A percentile compares a stretch with the other conserved stretches of the same genome.
Conservation (phyloP, 345 rosid species). For the Schrenkiella parvula region DNA sequence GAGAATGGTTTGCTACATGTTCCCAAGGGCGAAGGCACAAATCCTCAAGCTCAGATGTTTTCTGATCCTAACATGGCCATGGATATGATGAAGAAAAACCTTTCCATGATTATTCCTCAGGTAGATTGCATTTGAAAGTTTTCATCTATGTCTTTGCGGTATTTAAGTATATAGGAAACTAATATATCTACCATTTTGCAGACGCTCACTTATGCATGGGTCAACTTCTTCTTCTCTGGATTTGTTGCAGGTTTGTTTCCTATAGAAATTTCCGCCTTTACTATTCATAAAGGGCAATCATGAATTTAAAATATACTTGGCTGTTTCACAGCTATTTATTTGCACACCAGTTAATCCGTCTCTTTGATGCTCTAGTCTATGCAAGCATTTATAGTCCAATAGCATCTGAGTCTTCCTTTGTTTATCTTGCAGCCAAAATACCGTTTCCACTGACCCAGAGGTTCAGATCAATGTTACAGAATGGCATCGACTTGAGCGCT, state of each 20-base stretch:
- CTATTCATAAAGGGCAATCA: neutral
- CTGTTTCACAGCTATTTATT: neutral
- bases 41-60: slow-evolving; percentile 97
- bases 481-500: slow-evolving; percentile 97
- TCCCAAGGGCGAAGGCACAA: slow-evolving; percentile 77
- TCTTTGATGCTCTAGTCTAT: neutral
- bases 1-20: slow-evolving; percentile 88
- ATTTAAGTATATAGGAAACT: slow-evolving; percentile 8
- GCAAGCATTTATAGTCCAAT: neutral
- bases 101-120: slow-evolving; percentile 99
- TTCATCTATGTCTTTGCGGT: neutral
- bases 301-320: neutral
- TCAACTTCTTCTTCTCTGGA: slow-evolving; percentile 99
- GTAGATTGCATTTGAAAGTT: slow-evolving; percentile 30
- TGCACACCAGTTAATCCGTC: neutral
- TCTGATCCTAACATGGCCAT: slow-evolving; percentile 99
- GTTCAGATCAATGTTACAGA: slow-evolving; percentile 97
- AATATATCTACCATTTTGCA: slow-evolving; percentile 38
- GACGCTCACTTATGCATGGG: slow-evolving; percentile 99
- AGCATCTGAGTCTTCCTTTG: neutral
- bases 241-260: slow-evolving; percentile 81
- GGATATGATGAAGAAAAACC: slow-evolving; percentile 99
- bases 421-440: slow-evolving; percentile 68
- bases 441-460: slow-evolving; percentile 97
- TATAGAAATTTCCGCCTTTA: neutral